phyloP scores from a whole-genome alignment of 371 early-diverging fungal genomes.

The Gilbertella persicaria region DNA sequence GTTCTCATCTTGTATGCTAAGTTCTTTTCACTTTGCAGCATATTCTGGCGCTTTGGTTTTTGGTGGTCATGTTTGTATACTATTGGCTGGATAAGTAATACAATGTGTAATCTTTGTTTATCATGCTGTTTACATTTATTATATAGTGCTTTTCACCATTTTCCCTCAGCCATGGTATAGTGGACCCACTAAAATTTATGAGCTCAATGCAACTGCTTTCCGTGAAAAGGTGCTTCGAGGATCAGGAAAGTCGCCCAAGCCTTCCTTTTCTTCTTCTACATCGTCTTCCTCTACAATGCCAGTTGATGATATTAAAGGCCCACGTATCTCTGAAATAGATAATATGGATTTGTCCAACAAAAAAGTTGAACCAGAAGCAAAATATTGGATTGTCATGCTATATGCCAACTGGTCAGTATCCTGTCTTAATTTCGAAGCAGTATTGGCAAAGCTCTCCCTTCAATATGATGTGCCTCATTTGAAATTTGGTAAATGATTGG shows the following conservation, averaged over 20 bases:
- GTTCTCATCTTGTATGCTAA: slow-evolving; percentile 60
- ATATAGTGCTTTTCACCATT: slow-evolving; percentile 47
- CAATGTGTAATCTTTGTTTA: not conserved
- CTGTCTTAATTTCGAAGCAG: slow-evolving; percentile 54
- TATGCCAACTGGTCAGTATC: slow-evolving; percentile 55
- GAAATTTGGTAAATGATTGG: slow-evolving; percentile 37
- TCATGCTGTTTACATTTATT: not conserved
- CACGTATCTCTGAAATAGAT: slow-evolving; percentile 29
- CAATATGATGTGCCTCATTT: slow-evolving; percentile 37
- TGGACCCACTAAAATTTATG: slow-evolving; percentile 53
- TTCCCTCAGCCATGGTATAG: slow-evolving; percentile 63
- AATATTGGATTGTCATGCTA: slow-evolving; percentile 53
- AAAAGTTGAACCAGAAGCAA: slow-evolving; percentile 7
- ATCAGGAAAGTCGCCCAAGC: slow-evolving; percentile 1
- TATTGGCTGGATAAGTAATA: slow-evolving; percentile 52
- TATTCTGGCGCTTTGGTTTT: slow-evolving; percentile 40
- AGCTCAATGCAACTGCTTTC: slow-evolving; percentile 33
- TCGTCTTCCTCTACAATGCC: slow-evolving; percentile 5
- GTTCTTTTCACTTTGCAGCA: slow-evolving; percentile 45
- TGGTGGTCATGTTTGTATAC: slow-evolving; percentile 41
- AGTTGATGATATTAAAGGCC: slow-evolving; percentile 26
- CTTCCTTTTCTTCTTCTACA: not conserved
- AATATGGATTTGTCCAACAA: slow-evolving; percentile 13
- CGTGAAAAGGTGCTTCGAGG: slow-evolving; percentile 19
- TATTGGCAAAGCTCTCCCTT: slow-evolving; percentile 47